Conservation (phyloP, 805 yeast genomes). For the Aciculoconidium aculeatum region DNA sequence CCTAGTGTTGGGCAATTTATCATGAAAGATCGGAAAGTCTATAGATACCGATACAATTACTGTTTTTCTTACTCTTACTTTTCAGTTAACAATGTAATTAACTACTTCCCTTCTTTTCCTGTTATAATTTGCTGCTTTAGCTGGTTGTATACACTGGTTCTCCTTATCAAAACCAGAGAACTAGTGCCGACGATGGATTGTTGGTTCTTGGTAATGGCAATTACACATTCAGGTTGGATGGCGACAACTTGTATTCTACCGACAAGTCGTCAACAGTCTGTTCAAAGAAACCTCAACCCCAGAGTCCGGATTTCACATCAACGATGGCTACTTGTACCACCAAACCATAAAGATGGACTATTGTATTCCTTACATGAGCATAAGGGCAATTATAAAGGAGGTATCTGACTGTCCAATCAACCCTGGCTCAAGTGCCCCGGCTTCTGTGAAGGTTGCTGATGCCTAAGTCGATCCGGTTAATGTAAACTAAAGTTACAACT, state of each 20-base stretch:
- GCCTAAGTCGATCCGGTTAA: too few relatives aligned
- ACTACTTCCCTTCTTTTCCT: not conserved
- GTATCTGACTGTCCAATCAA: not conserved
- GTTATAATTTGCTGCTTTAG: too few relatives aligned
- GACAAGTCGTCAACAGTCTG: not conserved
- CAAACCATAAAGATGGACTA: not conserved
- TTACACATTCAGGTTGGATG: not conserved
- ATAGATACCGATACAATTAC: too few relatives aligned
- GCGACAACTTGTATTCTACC: constrained; percentile 1
- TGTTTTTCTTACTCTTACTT: not conserved
- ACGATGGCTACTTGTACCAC: constrained; percentile 1
- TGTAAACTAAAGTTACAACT: too few relatives aligned
- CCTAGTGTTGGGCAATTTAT: too few relatives aligned
- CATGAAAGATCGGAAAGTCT: too few relatives aligned
- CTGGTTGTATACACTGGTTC: not conserved
- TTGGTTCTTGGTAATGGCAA: constrained; percentile 1
- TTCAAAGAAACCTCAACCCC: not conserved
- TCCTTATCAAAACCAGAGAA: constrained; percentile 1
- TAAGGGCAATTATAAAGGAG: not conserved
- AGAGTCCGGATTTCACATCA: constrained; percentile 1
- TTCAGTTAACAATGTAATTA: not conserved
- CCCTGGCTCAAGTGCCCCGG: not conserved
- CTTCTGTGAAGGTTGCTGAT: not conserved
- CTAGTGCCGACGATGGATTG: not conserved
- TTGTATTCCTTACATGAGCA: constrained; percentile 1